Evolutionary conservation across 2,329 filamentous ascomycete genomes (phyloP), one percentile per base, ranked within the genome.

Genomic region (Fusarium chaquense): DNA sequence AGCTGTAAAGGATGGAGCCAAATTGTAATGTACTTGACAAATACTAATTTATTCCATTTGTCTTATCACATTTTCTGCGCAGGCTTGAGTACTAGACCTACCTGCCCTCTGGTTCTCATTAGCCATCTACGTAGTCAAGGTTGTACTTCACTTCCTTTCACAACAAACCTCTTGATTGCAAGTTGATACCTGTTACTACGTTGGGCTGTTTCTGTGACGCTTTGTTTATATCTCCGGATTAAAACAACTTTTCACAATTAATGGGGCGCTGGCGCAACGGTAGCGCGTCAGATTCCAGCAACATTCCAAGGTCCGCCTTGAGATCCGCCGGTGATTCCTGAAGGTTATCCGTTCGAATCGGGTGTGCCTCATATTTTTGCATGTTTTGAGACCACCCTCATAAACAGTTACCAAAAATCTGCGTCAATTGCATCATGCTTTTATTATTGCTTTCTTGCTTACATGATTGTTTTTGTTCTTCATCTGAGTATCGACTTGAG

Each of bases 271-370:
- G 57, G 46, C 58, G 60, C 58, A 62, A 62, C 47, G 60, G 60
- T 62, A 62, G 60, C 60, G 60, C 60, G 60, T 62, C 58, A 62
- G 60, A 62, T 62, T 62, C 60, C 60, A 62, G 54, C 44, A 46
- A 46, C 4, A 18, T 22, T 46, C 20, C 44, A 13, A 32, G 13
- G n/a, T 46, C 6, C 44, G 44, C 44, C 16, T 46, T 20, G n/a
- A 15, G 16, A 32, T 32, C n/a, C 18, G 44, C 44, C 18, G 44
- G 44, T 46, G 59, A 62, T 55, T 62, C 60, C 60, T 62, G 46
- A 62, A 62, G 57, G 60, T 62, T 62, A 62, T 62, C 58, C 32
- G 58, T 62, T 62, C 58, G 32, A 62, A 41, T 62, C 56, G 30
- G 58, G 58, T 62, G 58, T 62, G 44, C 58, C 56, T 62, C 58